Base-by-base conservation (phyloP, 768 basidiomycete genomes). In the Boletus vinaceobasis region DNA sequence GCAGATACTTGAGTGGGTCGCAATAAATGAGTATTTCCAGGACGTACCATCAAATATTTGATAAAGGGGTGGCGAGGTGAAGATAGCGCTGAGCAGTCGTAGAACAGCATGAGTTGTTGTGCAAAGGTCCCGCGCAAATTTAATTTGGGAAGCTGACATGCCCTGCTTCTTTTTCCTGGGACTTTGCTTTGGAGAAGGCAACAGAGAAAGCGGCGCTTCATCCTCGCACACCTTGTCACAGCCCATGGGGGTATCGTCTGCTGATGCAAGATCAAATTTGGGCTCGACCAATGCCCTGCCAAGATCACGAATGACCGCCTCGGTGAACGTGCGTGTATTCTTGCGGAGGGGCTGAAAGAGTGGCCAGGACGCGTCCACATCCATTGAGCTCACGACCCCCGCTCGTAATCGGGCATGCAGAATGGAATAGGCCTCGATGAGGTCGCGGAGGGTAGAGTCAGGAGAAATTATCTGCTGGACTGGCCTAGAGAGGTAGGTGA, bases 121-220 rank as follows among this genome's bases (percentile, higher is more conserved):
- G 67, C 84, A 89, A 19, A 93, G 73, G 68, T 93, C 91, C 23
- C 91, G 78, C 7, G 89, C 89, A 62, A 84, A 82, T 63, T 87
- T 91, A 49, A 85, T 85, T 67, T 90, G 86, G 55, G 87, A 85
- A 42, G 83, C 91, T 0, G 80, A 81, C 82, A 90, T 82, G 5
- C 91, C 89, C 52, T 75, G 78, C 64, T 80, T 87, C 55, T 67
- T 71, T 49, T 69, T 71, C 53, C 56, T 70, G 7, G 90, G 89
- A 57, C 83, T 90, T 49, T 75, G 78, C 64, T 80, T 78, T 3
- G 88, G 90, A 15, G 87, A 90, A 7, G 88, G 90, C 19, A 89
- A 73, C 55, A 73, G 53, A 54, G 68, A 53, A 50, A 59, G 60
- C 8, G 62, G 55, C 21, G 68, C 63, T 29, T 71, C 70, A 21